Percentiles rank a stretch among this genome's conserved stretches.
Conservation (phyloP, 108 stramenopile genomes). For the Nitzschia sp. region DNA sequence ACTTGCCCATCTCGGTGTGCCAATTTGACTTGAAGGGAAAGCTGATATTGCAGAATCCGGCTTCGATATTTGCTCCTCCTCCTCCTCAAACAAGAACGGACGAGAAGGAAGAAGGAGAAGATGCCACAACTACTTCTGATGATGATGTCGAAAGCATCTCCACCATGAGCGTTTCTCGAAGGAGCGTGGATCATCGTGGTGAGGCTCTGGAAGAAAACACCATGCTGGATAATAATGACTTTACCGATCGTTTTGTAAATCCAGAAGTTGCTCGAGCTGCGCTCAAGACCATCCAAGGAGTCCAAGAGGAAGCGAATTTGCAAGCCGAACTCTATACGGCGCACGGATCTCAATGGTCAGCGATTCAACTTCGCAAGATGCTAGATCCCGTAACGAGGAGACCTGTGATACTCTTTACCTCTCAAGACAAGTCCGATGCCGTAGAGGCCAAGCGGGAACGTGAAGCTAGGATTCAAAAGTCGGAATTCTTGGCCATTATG, state of each 20-base stretch:
- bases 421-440: conserved; percentile 30
- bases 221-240: neutral
- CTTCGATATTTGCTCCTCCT: neutral
- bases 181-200: neutral
- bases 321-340: conserved; percentile 27
- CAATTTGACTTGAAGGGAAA: conserved; percentile 28
- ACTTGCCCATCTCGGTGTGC: conserved; percentile 33
- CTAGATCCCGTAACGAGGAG: conserved; percentile 25
- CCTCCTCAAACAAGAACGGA: neutral
- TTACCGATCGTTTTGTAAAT: conserved; percentile 31
- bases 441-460: conserved; percentile 12
- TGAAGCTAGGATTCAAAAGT: conserved; percentile 15
- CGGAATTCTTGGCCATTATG: conserved; percentile 47
- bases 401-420: conserved; percentile 17
- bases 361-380: conserved; percentile 23
- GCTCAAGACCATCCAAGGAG: conserved; percentile 6
- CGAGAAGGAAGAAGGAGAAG: neutral
- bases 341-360: conserved; percentile 27
- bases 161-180: neutral
- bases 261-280: neutral
- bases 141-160: neutral
- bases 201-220: neutral
- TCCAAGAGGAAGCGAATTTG: conserved; percentile 1
- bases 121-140: neutral
- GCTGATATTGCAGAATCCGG: no score